phyloP scores from a whole-genome alignment of 2,329 filamentous ascomycete genomes.

The Ceratocystis papillata region DNA sequence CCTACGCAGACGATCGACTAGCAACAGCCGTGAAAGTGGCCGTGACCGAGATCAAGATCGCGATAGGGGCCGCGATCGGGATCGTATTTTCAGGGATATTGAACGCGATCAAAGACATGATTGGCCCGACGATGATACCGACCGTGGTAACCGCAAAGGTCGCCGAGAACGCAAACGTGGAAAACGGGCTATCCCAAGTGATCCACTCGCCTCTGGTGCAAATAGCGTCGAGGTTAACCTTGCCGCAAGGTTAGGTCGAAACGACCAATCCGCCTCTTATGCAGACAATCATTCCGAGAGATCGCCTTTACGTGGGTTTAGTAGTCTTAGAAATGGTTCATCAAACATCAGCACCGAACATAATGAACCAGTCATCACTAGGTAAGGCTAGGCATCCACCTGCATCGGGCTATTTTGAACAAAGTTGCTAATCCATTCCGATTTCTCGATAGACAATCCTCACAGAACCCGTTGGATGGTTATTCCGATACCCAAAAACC shows the following conservation, averaged over 20 bases:
- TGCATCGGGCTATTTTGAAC: neutral
- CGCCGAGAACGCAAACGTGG: conserved; percentile 20
- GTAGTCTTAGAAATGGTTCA: conserved; percentile 27
- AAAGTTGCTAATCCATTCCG: neutral
- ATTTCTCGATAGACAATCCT: neutral
- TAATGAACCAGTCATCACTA: neutral
- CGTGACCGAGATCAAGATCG: conserved; percentile 24
- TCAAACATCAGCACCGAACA: neutral
- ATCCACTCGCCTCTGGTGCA: conserved; percentile 34
- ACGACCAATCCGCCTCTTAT: conserved; percentile 29
- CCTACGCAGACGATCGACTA: conserved; percentile 15
- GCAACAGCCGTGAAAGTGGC: conserved; percentile 15
- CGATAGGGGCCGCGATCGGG: conserved; percentile 7
- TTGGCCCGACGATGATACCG: conserved; percentile 26
- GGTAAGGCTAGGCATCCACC: neutral
- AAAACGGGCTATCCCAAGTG: neutral
- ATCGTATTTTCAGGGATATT: conserved; percentile 29
- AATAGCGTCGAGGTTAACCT: conserved; percentile 44
- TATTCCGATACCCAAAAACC: conserved; percentile 18
- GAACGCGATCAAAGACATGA: conserved; percentile 34
- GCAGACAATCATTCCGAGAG: conserved; percentile 30
- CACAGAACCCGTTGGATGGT: neutral
- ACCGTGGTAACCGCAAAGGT: conserved; percentile 24
- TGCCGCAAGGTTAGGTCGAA: conserved; percentile 34
- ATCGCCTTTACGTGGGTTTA: conserved; percentile 32